phyloP scores from a whole-genome alignment of 176 grass and related monocot genomes.

The Cenchrus purpureus region DNA sequence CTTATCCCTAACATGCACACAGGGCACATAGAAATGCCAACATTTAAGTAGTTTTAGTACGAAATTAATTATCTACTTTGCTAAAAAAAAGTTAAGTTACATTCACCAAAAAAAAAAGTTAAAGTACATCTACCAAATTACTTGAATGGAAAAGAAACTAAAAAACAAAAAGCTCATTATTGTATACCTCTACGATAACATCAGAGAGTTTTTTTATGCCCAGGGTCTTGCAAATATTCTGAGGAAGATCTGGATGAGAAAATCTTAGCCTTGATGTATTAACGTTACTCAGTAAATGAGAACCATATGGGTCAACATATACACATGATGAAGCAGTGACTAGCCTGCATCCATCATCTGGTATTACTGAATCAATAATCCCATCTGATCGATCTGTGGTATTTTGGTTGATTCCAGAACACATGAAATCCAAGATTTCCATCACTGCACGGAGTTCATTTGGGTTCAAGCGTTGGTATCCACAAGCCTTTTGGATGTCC shows the following conservation, averaged over 20 bases:
- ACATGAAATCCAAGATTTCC: conserved; percentile 88
- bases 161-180: conserved; percentile 2
- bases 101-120: not conserved
- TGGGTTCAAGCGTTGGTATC: conserved; percentile 92
- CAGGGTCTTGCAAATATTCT: conserved; percentile 67
- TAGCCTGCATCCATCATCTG: conserved; percentile 97
- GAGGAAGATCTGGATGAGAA: conserved; percentile 87
- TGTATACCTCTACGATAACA: conserved; percentile 80
- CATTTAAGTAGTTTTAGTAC: not conserved
- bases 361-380: conserved; percentile 76
- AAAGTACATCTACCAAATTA: not conserved
- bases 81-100: not conserved
- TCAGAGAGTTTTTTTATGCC: conserved; percentile 85
- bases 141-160: conserved; percentile 12
- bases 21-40: no score
- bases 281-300: conserved; percentile 71
- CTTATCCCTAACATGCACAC: no score
- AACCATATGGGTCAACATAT: conserved; percentile 84
- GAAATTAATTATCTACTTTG: conserved; percentile 6
- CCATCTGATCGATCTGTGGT: conserved; percentile 53
- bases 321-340: conserved; percentile 88
- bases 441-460: conserved; percentile 95
- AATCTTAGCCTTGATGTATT: conserved; percentile 87
- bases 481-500: conserved; percentile 88
- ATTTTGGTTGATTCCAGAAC: conserved; percentile 60